Evolutionary conservation across 2,329 filamentous ascomycete species (phyloP).

Genomic region (Talaromyces sp.): DNA sequence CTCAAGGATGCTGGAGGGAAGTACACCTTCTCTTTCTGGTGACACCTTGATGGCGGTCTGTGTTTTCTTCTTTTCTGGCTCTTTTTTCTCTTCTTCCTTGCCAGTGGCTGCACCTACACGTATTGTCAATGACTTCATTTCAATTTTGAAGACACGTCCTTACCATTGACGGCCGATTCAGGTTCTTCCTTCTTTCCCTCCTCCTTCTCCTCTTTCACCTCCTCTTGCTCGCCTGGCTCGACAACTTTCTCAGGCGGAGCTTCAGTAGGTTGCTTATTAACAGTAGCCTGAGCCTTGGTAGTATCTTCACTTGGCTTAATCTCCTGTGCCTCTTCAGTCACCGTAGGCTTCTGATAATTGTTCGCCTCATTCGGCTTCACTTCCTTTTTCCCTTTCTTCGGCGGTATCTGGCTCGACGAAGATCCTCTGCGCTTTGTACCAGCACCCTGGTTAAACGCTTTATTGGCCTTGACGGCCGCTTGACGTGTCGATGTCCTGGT

Average conservation of each 20-base stretch:
- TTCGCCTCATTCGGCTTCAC: constrained; percentile 17
- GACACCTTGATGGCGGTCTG: constrained; percentile 51
- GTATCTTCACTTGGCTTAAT: constrained; percentile 32
- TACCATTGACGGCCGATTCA: constrained; percentile 14
- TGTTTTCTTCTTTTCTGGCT: constrained; percentile 23
- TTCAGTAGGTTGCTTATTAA: constrained; percentile 19
- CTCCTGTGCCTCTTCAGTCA: constrained; percentile 20
- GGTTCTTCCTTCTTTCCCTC: constrained; percentile 15
- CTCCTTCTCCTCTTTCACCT: constrained; percentile 21
- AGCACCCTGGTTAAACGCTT: constrained; percentile 39
- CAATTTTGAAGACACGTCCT: background rate
- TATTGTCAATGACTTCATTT: background rate
- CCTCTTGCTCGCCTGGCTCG: constrained; percentile 19
- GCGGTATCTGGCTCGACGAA: constrained; percentile 26
- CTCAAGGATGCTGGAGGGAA: constrained; percentile 68
- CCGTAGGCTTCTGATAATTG: constrained; percentile 21
- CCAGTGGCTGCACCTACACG: constrained; percentile 4
- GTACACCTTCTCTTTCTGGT: constrained; percentile 50
- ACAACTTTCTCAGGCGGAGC: constrained; percentile 25
- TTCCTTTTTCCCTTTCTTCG: constrained; percentile 44
- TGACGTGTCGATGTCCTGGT: constrained; percentile 43
- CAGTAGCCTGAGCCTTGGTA: constrained; percentile 18
- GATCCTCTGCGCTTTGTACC: constrained; percentile 44
- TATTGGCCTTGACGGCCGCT: constrained; percentile 45
- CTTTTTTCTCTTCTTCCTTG: background rate